Evolutionary conservation across 768 basidiomycete genomes (phyloP), one percentile per base, ranked within the genome.

Genomic region (Gloeostereum incarnatum): DNA sequence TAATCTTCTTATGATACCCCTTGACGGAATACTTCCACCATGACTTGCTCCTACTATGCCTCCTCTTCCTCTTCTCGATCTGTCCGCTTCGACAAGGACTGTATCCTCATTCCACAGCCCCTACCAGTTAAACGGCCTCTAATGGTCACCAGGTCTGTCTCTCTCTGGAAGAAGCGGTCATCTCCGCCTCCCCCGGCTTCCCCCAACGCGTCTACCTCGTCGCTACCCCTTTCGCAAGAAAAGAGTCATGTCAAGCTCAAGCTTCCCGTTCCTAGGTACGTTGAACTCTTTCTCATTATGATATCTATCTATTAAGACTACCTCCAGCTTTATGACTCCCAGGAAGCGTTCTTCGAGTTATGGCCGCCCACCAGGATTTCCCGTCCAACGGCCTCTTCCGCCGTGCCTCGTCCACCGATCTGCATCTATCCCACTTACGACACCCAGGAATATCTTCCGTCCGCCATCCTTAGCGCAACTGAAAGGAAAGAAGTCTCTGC

Each of bases 11-110:
- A n/a, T n/a, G n/a, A n/a, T n/a, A n/a, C n/a, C n/a, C n/a, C n/a
- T n/a, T n/a, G n/a, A n/a, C n/a, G n/a, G n/a, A n/a, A n/a, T n/a
- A n/a, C n/a, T n/a, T n/a, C n/a, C n/a, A n/a, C n/a, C n/a, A n/a
- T n/a, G n/a, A n/a, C n/a, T n/a, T n/a, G n/a, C n/a, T n/a, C n/a
- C n/a, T n/a, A n/a, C n/a, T n/a, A n/a, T n/a, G n/a, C n/a, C n/a
- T n/a, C n/a, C n/a, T n/a, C n/a, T n/a, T n/a, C n/a, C n/a, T n/a
- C n/a, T n/a, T n/a, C n/a, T n/a, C n/a, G n/a, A n/a, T n/a, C n/a
- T n/a, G 85, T 87, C 3, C 71, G 84, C 40, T 88, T 88, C 58
- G 74, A 87, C 62, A 62, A 65, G 37, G 70, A 80, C 49, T 87
- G 85, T 42, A 62, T 83, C 4, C 69, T 88, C 49, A 87, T 88